These are phyloP conservation scores for Arthrobotrys sinensis DNA, from an alignment of 2,329 filamentous ascomycete genomes.

Conservation along the genomic window DNA sequence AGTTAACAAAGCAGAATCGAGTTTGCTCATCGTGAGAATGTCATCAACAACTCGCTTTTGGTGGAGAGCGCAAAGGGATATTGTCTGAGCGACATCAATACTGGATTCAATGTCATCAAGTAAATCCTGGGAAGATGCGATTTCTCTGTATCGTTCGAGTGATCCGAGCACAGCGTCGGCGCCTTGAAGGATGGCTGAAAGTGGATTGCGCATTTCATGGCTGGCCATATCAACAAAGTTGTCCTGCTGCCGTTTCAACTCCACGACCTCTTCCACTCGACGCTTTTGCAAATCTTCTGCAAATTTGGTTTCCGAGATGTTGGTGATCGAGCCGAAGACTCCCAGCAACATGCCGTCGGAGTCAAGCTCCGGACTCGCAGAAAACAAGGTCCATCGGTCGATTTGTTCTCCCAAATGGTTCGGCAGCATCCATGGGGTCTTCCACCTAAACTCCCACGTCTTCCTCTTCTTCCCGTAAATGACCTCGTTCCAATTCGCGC, in stretches of 20 bases:
- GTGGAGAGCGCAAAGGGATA: conserved; percentile 84
- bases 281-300: conserved; percentile 63
- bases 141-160: conserved; percentile 56
- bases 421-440: conserved; percentile 42
- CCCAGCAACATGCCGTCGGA: conserved; percentile 52
- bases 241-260: conserved; percentile 79
- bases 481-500: conserved; percentile 49
- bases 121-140: conserved; percentile 36
- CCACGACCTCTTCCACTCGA: conserved; percentile 70
- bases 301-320: conserved; percentile 62
- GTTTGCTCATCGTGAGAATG: conserved; percentile 77
- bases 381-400: conserved; percentile 54
- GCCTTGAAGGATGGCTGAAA: conserved; percentile 82
- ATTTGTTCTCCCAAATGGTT: conserved; percentile 54
- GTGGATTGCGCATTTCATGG: conserved; percentile 83
- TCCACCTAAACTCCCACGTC: conserved; percentile 60
- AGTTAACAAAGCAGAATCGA: conserved; percentile 71
- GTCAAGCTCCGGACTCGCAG: conserved; percentile 58
- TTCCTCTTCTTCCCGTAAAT: conserved; percentile 50
- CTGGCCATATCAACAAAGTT: conserved; percentile 76
- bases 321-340: conserved; percentile 59
- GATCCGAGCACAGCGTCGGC: conserved; percentile 77
- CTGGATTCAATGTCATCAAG: conserved; percentile 66
- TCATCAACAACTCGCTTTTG: conserved; percentile 81
- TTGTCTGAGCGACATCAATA: conserved; percentile 86